phyloP scores from a whole-genome alignment of 2,329 filamentous ascomycete genomes.

The Thelonectria discophora region DNA sequence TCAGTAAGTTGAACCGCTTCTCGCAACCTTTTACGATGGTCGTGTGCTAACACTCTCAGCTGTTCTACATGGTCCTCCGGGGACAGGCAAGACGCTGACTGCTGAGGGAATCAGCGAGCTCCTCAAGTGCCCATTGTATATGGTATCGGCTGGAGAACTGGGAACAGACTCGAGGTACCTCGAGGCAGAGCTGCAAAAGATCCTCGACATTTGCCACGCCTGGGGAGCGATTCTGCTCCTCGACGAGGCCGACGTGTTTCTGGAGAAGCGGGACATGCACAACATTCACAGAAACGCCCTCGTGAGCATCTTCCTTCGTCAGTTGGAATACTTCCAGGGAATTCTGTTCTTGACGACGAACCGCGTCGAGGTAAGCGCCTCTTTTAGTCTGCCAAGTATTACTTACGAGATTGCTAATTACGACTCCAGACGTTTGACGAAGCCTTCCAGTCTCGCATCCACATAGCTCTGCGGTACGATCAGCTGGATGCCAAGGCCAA shows the following conservation, averaged over 20 bases:
- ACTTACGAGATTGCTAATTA: conserved; percentile 7
- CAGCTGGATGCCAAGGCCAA: conserved; percentile 77
- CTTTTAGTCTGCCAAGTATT: not conserved
- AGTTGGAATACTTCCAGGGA: conserved; percentile 91
- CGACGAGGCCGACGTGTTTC: conserved; percentile 85
- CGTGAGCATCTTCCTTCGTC: conserved; percentile 85
- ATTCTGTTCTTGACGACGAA: conserved; percentile 92
- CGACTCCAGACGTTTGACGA: conserved; percentile 78
- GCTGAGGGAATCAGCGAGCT: conserved; percentile 87
- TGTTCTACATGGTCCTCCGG: conserved; percentile 85
- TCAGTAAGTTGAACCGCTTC: conserved; percentile 55
- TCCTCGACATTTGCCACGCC: conserved; percentile 83
- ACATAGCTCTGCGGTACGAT: conserved; percentile 84
- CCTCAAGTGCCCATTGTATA: conserved; percentile 82
- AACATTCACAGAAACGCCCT: conserved; percentile 87
- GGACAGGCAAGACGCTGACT: conserved; percentile 88
- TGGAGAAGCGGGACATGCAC: conserved; percentile 83
- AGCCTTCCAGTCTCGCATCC: conserved; percentile 87
- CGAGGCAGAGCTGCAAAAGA: conserved; percentile 81
- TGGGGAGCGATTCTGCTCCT: conserved; percentile 88
- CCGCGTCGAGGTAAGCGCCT: conserved; percentile 68
- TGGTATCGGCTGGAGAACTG: conserved; percentile 83
- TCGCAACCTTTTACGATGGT: not conserved
- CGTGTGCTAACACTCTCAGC: conserved; percentile 45
- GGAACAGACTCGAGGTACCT: conserved; percentile 79